Conservation (phyloP, 2,329 filamentous ascomycete species). For the Epichloe glyceriae region DNA sequence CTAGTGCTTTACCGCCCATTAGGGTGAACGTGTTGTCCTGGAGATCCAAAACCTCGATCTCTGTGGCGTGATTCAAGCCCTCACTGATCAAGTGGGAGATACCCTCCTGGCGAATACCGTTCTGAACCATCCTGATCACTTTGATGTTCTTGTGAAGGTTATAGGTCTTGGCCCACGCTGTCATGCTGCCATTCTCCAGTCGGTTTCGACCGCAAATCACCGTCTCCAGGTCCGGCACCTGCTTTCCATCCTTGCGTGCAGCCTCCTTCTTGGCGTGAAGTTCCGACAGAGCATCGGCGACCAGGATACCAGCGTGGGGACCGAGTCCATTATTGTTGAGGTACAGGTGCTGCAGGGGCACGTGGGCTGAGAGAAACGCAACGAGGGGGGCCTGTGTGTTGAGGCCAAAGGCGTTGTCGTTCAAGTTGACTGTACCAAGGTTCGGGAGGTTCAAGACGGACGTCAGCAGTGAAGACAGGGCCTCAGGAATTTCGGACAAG, state of each 20-base stretch:
- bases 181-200: constrained; percentile 92
- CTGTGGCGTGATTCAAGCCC: constrained; percentile 58
- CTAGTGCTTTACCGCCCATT: constrained; percentile 64
- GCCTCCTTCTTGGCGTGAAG: constrained; percentile 76
- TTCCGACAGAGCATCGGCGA: constrained; percentile 74
- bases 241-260: constrained; percentile 56
- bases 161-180: constrained; percentile 82
- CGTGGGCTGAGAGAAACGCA: constrained; percentile 77
- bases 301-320: constrained; percentile 74
- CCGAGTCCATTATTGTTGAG: constrained; percentile 98
- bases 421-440: constrained; percentile 85
- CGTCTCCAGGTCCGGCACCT: constrained; percentile 80
- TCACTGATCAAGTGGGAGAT: constrained; percentile 69
- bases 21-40: constrained; percentile 97
- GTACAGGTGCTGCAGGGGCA: constrained; percentile 84
- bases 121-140: constrained; percentile 94
- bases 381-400: constrained; percentile 90
- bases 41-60: constrained; percentile 68
- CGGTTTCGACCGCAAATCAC: constrained; percentile 93
- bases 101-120: constrained; percentile 90
- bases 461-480: constrained; percentile 72
- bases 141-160: constrained; percentile 70
- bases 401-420: constrained; percentile 94
- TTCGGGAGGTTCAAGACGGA: constrained; percentile 76
- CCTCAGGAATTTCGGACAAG: constrained; percentile 84